Conservation (phyloP, 2,329 filamentous ascomycete genomes). For the Colletotrichum sp. region DNA sequence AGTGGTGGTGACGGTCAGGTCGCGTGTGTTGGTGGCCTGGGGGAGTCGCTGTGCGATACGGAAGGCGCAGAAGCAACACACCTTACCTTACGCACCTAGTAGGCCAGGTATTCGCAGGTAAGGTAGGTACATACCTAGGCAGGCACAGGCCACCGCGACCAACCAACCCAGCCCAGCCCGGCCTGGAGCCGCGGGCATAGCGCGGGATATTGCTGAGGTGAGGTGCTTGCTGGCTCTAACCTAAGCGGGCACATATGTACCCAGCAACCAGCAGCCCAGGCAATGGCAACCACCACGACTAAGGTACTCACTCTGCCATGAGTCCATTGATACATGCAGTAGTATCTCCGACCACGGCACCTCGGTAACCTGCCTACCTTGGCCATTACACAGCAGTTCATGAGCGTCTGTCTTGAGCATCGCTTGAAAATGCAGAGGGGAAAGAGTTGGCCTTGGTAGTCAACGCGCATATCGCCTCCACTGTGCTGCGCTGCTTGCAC, state of each 20-base stretch:
- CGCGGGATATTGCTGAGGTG: not conserved
- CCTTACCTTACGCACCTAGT: not conserved
- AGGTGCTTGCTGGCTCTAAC: not conserved
- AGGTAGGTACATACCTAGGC: not conserved
- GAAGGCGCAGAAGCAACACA: slow-evolving; percentile 5
- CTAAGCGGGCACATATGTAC: not conserved
- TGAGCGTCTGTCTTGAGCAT: not conserved
- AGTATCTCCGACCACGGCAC: not conserved
- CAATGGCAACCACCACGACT: not conserved
- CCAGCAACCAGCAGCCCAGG: not conserved
- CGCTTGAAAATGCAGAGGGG: not conserved
- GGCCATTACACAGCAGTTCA: not conserved
- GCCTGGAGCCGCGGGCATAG: not conserved
- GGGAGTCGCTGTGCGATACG: slow-evolving; percentile 6
- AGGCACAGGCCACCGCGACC: slow-evolving; percentile 9
- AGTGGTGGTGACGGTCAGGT: slow-evolving; percentile 18
- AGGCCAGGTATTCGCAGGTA: not conserved
- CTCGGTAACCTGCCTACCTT: not conserved
- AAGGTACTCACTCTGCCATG: not conserved
- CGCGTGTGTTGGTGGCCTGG: slow-evolving; percentile 11
- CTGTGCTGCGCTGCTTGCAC: not conserved
- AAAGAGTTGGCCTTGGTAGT: not conserved
- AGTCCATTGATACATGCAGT: not conserved
- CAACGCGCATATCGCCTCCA: not conserved
- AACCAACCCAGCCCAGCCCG: not conserved